phyloP scores from a whole-genome alignment of 345 rosid genomes.

The Raphanus raphanistrum region DNA sequence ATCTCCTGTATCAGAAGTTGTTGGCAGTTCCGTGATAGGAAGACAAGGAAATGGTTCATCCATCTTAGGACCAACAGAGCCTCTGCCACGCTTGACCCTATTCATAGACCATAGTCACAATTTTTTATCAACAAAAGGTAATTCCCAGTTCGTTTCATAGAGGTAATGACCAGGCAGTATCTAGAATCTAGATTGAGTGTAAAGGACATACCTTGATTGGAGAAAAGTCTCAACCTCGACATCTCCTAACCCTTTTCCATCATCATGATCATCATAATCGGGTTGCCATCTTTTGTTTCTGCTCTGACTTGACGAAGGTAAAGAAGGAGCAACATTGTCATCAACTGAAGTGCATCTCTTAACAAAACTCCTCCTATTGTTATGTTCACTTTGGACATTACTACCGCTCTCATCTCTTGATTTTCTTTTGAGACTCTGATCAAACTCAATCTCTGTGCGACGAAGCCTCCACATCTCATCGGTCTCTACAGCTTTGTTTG shows the following conservation, averaged over 20 bases:
- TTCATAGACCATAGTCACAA: slow-evolving; percentile 18
- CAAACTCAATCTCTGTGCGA: slow-evolving; percentile 65
- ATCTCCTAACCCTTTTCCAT: slow-evolving; percentile 62
- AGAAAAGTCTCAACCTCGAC: slow-evolving; percentile 78
- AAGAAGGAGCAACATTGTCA: slow-evolving; percentile 37
- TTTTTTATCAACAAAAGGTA: background rate
- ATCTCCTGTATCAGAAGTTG: slow-evolving; percentile 34
- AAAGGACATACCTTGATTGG: slow-evolving; percentile 59
- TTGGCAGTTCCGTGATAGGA: slow-evolving; percentile 38
- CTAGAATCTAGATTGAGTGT: background rate
- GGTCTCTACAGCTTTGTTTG: slow-evolving; percentile 81
- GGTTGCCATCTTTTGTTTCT: slow-evolving; percentile 40
- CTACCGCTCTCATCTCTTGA: slow-evolving; percentile 44
- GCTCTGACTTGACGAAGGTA: slow-evolving; percentile 41
- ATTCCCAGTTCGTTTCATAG: background rate
- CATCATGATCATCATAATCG: slow-evolving; percentile 38
- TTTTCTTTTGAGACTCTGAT: slow-evolving; percentile 50
- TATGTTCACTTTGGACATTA: slow-evolving; percentile 40
- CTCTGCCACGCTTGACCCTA: slow-evolving; percentile 91
- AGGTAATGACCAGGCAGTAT: slow-evolving; percentile 3
- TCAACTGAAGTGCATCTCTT: slow-evolving; percentile 41
- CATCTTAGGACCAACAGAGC: slow-evolving; percentile 90
- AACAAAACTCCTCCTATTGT: slow-evolving; percentile 31
- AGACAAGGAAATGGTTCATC: slow-evolving; percentile 79
- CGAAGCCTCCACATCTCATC: slow-evolving; percentile 88